phyloP scores from a whole-genome alignment of 208 protist species.

The Leishmania major region DNA sequence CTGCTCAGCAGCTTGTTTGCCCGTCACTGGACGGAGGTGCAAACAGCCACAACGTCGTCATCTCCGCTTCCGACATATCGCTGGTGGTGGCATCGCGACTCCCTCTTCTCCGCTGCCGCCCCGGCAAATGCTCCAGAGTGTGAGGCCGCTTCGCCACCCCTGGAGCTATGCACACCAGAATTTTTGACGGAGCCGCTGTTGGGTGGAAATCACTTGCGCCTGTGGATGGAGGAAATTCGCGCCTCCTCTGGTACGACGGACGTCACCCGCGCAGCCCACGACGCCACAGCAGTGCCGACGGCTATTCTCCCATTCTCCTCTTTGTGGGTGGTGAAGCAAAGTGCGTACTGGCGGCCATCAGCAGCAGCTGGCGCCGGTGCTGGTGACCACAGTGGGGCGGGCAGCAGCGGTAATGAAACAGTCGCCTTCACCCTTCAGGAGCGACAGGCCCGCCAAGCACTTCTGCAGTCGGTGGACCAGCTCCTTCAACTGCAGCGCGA shows the following conservation, averaged over 20 bases:
- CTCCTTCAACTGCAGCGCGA: slow-evolving; percentile 56
- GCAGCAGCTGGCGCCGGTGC: not conserved
- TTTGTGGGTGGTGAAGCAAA: slow-evolving; percentile 57
- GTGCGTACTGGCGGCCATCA: slow-evolving; percentile 41
- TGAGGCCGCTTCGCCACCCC: not conserved
- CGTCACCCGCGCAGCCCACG: not conserved
- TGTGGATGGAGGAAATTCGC: slow-evolving; percentile 50
- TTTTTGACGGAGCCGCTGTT: slow-evolving; percentile 73
- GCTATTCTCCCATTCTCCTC: slow-evolving; percentile 61
- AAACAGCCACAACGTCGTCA: not conserved
- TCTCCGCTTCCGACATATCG: slow-evolving; percentile 16
- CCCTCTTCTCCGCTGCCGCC: not conserved
- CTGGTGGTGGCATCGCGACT: slow-evolving; percentile 31
- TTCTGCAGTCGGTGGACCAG: slow-evolving; percentile 60
- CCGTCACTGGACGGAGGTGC: slow-evolving; percentile 58
- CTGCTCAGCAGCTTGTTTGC: slow-evolving; percentile 72
- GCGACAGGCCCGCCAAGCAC: slow-evolving; percentile 54
- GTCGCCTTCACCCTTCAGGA: slow-evolving; percentile 56
- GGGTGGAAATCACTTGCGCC: slow-evolving; percentile 42
- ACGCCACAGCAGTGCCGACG: slow-evolving; percentile 6
- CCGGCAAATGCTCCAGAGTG: not conserved
- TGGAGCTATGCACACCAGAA: slow-evolving; percentile 30
- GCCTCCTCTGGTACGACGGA: slow-evolving; percentile 5
- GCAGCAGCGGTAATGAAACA: not conserved
- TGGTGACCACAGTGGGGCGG: not conserved